Base-by-base conservation (phyloP, 345 rosid species). In the Trapa bicornis region DNA sequence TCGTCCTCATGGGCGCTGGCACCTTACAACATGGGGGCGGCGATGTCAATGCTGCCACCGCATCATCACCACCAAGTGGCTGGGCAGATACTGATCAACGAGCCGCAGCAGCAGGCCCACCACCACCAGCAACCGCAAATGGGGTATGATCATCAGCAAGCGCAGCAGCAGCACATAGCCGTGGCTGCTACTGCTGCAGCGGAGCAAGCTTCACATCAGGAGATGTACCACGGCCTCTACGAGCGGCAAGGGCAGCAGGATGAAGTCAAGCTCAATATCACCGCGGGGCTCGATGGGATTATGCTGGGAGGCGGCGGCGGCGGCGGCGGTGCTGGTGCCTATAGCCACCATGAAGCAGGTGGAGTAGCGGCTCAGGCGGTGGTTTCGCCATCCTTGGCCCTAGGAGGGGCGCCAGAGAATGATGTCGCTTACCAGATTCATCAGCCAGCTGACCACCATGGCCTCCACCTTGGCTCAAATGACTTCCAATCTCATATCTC, bases 171-270 rank as follows among this genome's bases (percentile, higher is more conserved):
- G 43, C 42, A 39, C 42, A 65, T 81, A 73, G 42, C 6, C 6
- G 86, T 86, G 29, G 88, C 88, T n/a, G 84, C 75, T 6, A 39
- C 42, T 39, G 0, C 42, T 39, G 42, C 42, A 6, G 42, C 42
- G 6, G 42, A 3, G 6, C 42, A 39, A 4, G 74, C 81, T 36
- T 79, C 85, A n/a, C 94, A 86, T 14, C 84, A 82, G 11, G 87
- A 87, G 68, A 79, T 89, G 84, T 74, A 80, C 52, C 81, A 89
- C 63, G 77, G 71, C 65, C 62, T 87, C 65, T 87, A 81, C 63
- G 82, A 78, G 37, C 80, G 72, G n/a, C 42, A 39, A 39, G 6
- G 3, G 42, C 42, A 84, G 47, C 80, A 57, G 67, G 92, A 89
- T 17, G 92, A 86, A 29, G 68, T 81, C 61, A 80, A 82, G 76